Percentiles rank a stretch among this genome's conserved stretches.
Conservation (phyloP, 2,329 filamentous ascomycete genomes). For the Lizonia empirigonia region DNA sequence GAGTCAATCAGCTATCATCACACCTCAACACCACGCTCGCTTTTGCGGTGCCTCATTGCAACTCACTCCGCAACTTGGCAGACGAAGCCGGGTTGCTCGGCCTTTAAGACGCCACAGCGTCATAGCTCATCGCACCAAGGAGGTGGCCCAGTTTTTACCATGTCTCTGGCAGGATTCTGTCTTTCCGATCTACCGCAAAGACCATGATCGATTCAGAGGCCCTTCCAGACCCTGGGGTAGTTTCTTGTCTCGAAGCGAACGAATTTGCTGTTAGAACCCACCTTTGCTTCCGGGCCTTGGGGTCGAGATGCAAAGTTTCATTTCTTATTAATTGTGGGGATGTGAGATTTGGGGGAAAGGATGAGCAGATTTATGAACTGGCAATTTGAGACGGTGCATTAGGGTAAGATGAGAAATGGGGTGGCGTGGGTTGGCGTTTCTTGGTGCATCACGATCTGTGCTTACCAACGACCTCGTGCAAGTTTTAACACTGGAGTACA, state of each 20-base stretch:
- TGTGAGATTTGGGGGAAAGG: neutral
- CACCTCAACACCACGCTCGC: neutral
- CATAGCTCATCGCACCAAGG: neutral
- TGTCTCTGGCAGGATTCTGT: neutral
- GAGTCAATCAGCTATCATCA: too few species aligned
- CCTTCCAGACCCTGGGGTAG: constrained; percentile 13
- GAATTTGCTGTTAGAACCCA: constrained; percentile 6
- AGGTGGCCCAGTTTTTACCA: constrained; percentile 5
- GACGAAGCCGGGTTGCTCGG: neutral
- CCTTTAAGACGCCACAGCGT: constrained; percentile 2
- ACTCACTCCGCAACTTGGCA: too few species aligned
- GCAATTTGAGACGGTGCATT: neutral
- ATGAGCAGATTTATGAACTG: constrained; percentile 10
- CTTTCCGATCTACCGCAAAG: constrained; percentile 12
- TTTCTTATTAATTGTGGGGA: constrained; percentile 6
- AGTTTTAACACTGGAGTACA: neutral
- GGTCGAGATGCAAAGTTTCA: constrained; percentile 10
- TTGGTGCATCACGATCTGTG: neutral
- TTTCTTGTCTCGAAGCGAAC: constrained; percentile 13
- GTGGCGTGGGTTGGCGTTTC: neutral
- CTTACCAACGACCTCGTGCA: neutral
- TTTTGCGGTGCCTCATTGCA: too few species aligned
- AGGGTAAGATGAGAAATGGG: neutral
- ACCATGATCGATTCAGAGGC: constrained; percentile 11
- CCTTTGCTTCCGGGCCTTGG: constrained; percentile 1